Conservation (phyloP, 768 basidiomycete genomes). For the Lactifluus subvellereus region DNA sequence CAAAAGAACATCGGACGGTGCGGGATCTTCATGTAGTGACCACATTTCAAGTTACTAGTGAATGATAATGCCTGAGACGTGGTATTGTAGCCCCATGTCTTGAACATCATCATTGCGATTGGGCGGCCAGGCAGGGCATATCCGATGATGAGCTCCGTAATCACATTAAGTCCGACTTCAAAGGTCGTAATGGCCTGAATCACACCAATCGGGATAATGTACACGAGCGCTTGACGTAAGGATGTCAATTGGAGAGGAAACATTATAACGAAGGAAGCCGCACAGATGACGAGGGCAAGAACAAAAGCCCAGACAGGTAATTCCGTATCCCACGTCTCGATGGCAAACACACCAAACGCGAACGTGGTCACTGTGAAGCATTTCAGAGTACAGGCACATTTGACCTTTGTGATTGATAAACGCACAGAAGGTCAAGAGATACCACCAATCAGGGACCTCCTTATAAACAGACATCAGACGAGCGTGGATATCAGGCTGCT, state of each 20-base stretch:
- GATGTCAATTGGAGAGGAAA: not conserved
- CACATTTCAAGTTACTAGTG: constrained; percentile 73
- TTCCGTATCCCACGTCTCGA: constrained; percentile 64
- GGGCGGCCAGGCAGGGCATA: constrained; percentile 74
- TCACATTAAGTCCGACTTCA: constrained; percentile 67
- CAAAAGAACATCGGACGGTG: constrained; percentile 67
- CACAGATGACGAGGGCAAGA: constrained; percentile 58
- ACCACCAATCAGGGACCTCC: too few relatives aligned
- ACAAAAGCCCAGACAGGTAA: constrained; percentile 74
- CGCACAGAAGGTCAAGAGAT: too few relatives aligned
- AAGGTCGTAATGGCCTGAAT: constrained; percentile 71
- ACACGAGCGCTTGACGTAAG: constrained; percentile 32
- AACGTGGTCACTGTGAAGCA: constrained; percentile 50
- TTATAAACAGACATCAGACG: too few relatives aligned
- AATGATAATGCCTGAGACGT: constrained; percentile 65
- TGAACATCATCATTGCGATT: constrained; percentile 82
- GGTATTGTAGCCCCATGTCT: constrained; percentile 73
- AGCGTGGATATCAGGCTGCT: too few relatives aligned
- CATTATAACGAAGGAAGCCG: constrained; percentile 16
- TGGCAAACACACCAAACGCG: constrained; percentile 58
- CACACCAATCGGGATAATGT: constrained; percentile 51
- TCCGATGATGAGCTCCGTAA: constrained; percentile 77
- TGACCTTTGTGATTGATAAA: too few relatives aligned
- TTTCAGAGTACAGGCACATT: too few relatives aligned
- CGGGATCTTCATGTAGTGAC: constrained; percentile 66